Conservation (phyloP, 192 early-diverging fungal species). For the Mortierella claussenii region DNA sequence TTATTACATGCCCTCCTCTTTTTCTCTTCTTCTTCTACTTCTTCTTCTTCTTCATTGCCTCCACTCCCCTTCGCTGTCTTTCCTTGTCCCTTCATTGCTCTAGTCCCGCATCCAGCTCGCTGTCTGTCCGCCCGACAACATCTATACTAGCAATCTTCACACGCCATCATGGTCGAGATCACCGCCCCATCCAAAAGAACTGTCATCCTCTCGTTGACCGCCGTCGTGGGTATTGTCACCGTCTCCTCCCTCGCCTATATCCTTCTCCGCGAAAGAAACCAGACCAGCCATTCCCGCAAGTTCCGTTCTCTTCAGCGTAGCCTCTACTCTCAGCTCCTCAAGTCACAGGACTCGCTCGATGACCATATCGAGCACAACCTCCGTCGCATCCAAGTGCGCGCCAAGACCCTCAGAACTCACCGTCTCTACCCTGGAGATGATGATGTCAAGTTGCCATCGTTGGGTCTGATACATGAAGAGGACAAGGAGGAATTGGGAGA, state of each 20-base stretch:
- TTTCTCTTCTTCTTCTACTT: background rate
- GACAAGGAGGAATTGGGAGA: slow-evolving; percentile 15
- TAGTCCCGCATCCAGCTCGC: no score
- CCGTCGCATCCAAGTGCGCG: slow-evolving; percentile 29
- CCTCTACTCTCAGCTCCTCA: slow-evolving; percentile 23
- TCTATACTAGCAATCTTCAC: no score
- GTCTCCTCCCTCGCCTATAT: slow-evolving; percentile 30
- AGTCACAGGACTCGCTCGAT: slow-evolving; percentile 19
- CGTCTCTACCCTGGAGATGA: slow-evolving; percentile 24
- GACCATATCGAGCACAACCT: slow-evolving; percentile 18
- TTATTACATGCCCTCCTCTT: background rate
- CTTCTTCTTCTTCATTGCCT: background rate
- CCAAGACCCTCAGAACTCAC: slow-evolving; percentile 29
- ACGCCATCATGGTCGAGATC: slow-evolving; percentile 9
- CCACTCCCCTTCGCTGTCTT: background rate
- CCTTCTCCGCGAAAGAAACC: slow-evolving; percentile 11
- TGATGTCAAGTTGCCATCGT: slow-evolving; percentile 14
- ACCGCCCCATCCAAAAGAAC: slow-evolving; percentile 19
- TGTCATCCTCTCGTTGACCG: slow-evolving; percentile 25
- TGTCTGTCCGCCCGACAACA: no score
- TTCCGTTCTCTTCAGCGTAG: slow-evolving; percentile 12
- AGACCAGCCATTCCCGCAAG: background rate
- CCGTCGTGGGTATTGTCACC: slow-evolving; percentile 27
- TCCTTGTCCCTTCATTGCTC: background rate
- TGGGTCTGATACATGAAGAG: slow-evolving; percentile 21